Percentiles rank a stretch among this genome's conserved stretches.
phyloP scores from a whole-genome alignment of 2,329 filamentous ascomycete species.

The Pseudomassariella vexata region DNA sequence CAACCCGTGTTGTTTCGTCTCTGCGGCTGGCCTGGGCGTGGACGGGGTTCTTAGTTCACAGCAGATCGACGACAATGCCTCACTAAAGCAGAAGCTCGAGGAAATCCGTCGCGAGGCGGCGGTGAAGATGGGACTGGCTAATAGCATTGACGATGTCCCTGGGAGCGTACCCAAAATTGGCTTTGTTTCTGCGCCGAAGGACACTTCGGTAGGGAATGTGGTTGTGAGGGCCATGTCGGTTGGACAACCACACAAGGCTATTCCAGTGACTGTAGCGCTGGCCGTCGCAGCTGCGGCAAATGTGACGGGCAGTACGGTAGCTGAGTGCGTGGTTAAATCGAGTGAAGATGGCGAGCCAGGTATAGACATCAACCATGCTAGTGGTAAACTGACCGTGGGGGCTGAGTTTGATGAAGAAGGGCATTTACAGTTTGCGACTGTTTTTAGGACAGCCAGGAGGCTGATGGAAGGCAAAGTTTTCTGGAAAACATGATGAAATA shows the following conservation, averaged over 20 bases:
- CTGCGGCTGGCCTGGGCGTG: slow-evolving; percentile 45
- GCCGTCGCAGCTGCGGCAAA: slow-evolving; percentile 40
- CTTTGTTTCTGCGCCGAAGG: slow-evolving; percentile 37
- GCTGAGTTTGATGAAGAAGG: slow-evolving; percentile 30
- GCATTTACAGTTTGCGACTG: slow-evolving; percentile 29
- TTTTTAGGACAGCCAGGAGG: slow-evolving; percentile 40
- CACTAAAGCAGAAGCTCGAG: slow-evolving; percentile 42
- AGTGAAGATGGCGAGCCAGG: slow-evolving; percentile 24
- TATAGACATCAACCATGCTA: slow-evolving; percentile 38
- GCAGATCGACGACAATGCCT: slow-evolving; percentile 39
- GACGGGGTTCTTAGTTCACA: slow-evolving; percentile 46
- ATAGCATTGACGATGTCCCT: too few relatives aligned
- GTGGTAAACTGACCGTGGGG: slow-evolving; percentile 36
- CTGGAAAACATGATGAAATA: not conserved
- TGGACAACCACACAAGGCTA: slow-evolving; percentile 49
- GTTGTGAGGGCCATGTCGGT: slow-evolving; percentile 47
- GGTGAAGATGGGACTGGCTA: slow-evolving; percentile 57
- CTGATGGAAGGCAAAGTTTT: slow-evolving; percentile 38
- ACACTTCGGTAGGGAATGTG: slow-evolving; percentile 34
- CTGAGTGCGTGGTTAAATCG: slow-evolving; percentile 19
- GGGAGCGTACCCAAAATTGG: slow-evolving; percentile 61
- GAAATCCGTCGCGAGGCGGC: slow-evolving; percentile 52
- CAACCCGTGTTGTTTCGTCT: slow-evolving; percentile 59
- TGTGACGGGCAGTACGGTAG: slow-evolving; percentile 32
- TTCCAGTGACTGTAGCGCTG: slow-evolving; percentile 50